phyloP scores from a whole-genome alignment of 2,329 filamentous ascomycete genomes.

The Fusarium coicis region DNA sequence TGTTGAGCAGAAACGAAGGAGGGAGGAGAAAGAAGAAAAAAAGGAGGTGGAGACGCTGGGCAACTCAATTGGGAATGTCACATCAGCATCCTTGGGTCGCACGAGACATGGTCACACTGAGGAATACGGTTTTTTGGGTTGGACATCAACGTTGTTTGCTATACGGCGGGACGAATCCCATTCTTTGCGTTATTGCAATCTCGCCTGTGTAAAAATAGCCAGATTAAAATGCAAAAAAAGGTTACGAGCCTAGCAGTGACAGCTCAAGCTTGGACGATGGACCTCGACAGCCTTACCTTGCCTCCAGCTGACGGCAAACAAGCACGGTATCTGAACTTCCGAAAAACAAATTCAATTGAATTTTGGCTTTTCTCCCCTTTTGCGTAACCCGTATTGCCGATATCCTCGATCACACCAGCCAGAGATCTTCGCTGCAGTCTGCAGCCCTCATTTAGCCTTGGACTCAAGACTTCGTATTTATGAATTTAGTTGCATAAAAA shows the following conservation, averaged over 20 bases:
- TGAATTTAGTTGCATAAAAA: conserved; percentile 16
- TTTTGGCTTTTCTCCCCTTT: not conserved
- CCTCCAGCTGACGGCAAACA: not conserved
- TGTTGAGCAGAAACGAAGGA: not conserved
- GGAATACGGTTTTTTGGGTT: not conserved
- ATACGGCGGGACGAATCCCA: not conserved
- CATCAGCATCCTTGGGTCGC: not conserved
- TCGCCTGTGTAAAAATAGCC: conserved; percentile 2
- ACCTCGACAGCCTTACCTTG: not conserved
- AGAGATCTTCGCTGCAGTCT: not conserved
- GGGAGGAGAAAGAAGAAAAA: not conserved
- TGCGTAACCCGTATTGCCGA: not conserved
- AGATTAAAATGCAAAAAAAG: not conserved
- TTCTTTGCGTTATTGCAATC: not conserved
- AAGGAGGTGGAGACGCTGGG: conserved; percentile 2
- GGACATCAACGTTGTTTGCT: not conserved
- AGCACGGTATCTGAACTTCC: not conserved
- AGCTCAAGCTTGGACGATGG: not conserved
- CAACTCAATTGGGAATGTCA: conserved; percentile 7
- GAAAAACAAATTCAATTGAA: not conserved
- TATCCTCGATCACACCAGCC: not conserved
- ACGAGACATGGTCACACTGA: not conserved
- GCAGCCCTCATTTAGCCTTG: not conserved
- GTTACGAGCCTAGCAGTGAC: not conserved
- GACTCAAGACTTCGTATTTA: conserved; percentile 14